Conservation (phyloP, 2,329 filamentous ascomycete genomes). For the Juglanconis oblonga region DNA sequence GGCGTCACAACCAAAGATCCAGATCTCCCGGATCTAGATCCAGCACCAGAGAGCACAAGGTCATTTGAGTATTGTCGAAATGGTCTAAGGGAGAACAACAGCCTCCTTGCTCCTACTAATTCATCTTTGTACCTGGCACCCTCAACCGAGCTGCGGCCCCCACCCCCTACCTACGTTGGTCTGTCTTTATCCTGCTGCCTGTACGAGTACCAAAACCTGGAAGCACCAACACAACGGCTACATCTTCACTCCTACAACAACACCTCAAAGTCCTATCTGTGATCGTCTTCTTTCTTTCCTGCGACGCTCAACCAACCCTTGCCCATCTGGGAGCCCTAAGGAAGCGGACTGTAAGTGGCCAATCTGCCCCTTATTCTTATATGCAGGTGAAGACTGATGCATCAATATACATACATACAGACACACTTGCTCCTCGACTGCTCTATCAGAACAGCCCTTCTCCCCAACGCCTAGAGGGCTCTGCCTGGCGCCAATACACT, state of each 20-base stretch:
- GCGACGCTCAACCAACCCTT: not conserved
- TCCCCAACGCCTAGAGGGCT: not conserved
- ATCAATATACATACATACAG: not conserved
- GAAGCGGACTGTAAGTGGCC: not conserved
- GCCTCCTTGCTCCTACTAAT: not conserved
- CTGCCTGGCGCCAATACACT: not conserved
- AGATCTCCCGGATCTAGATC: not conserved
- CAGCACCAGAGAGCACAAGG: not conserved
- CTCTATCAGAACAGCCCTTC: not conserved
- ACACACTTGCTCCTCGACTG: not conserved
- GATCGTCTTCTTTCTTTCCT: too few relatives aligned
- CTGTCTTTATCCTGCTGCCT: not conserved
- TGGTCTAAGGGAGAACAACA: slow-evolving; percentile 7
- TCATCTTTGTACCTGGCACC: not conserved
- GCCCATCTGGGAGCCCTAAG: not conserved
- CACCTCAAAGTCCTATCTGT: too few relatives aligned
- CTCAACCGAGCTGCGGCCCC: not conserved
- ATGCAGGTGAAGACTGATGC: too few relatives aligned
- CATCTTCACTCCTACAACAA: not conserved
- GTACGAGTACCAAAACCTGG: not conserved
- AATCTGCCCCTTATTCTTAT: not conserved
- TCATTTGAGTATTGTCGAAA: slow-evolving; percentile 9
- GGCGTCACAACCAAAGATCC: not conserved
- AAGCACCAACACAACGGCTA: not conserved
- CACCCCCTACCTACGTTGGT: not conserved